Base-by-base conservation (phyloP, 2,329 filamentous ascomycete genomes). In the Cercospora zeae-maydis region DNA sequence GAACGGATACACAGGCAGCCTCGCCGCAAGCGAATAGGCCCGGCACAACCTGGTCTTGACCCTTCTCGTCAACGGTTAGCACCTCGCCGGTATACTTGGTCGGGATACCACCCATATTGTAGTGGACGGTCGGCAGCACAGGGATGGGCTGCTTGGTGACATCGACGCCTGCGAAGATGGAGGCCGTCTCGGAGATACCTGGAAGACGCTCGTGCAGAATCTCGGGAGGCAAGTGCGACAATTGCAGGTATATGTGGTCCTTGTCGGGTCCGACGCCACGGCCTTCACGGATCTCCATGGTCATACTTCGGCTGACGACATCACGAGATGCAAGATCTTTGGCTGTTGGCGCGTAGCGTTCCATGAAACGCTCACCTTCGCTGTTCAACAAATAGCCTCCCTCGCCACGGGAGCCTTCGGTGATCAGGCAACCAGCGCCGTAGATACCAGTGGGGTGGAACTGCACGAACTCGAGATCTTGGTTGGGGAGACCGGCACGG, bases 401-500 rank as follows among this genome's bases (percentile, higher is more conserved):
- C 84, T 98, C 95, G 83, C 95, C 95, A 84, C 95, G 92, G 72
- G 93, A 92, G 73, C 93, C 93, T 82, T 99, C 93, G 11, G 95
- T 98, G 76, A 99, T 99, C 84, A 99, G 83, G 81, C 93, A 96
- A 70, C 93, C 93, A 74, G 93, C 95, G 75, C 95, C 95, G 79
- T 99, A 99, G 81, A 99, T 98, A 86, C 93, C 93, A 70, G 93
- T 97, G 61, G 93, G 93, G 80, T 99, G 93, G 87, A 99, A 99
- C 82, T 99, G 93, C 67, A 99, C 95, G 80, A 99, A 99, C 79
- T 99, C 95, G 68, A 98, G 86, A 88, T 99, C 95, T 83, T 99
- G 95, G 85, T 96, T 96, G 73, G 95, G 93, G 42, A 99, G 89
- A 78, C 95, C 95, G 66, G 95, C 95, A 82, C 95, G 92, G 72